A percentile compares a stretch with the other conserved stretches of the same genome.
Conservation (phyloP, 2,329 filamentous ascomycete genomes). For the Sordariomycetes sp. region DNA sequence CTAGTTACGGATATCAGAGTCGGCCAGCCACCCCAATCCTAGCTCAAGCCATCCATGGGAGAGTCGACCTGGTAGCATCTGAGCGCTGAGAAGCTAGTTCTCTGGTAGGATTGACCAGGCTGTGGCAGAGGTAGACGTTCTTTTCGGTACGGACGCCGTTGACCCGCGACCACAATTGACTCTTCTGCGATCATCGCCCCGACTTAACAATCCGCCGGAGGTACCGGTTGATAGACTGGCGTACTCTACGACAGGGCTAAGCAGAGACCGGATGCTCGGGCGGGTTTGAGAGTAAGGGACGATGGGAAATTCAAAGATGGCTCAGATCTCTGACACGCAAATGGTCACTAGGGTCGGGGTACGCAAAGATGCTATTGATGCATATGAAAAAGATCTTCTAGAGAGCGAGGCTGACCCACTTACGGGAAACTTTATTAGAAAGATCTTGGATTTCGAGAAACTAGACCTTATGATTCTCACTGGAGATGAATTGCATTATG, state of each 20-base stretch:
- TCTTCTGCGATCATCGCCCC: constrained; percentile 35
- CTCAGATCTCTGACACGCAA: constrained; percentile 88
- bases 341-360: constrained; percentile 76
- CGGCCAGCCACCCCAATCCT: constrained; percentile 31
- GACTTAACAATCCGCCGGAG: constrained; percentile 16
- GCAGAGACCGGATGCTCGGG: constrained; percentile 32
- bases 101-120: constrained; percentile 56
- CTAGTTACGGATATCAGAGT: constrained; percentile 71
- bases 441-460: constrained; percentile 82
- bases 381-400: constrained; percentile 29
- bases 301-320: constrained; percentile 95
- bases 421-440: constrained; percentile 78
- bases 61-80: constrained; percentile 59
- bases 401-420: constrained; percentile 74
- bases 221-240: constrained; percentile 21
- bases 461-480: constrained; percentile 85
- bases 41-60: constrained; percentile 46
- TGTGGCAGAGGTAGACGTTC: constrained; percentile 70
- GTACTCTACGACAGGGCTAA: constrained; percentile 53
- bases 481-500: constrained; percentile 92
- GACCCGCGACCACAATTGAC: constrained; percentile 81
- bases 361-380: constrained; percentile 68
- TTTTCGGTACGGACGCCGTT: constrained; percentile 83
- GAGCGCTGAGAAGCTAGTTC: constrained; percentile 58
- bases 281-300: constrained; percentile 51